Percentiles rank a stretch among this genome's conserved stretches.
These are phyloP conservation scores for Thuja plicata DNA, from an alignment of 83 land plant genomes.

Conservation along the genomic window DNA sequence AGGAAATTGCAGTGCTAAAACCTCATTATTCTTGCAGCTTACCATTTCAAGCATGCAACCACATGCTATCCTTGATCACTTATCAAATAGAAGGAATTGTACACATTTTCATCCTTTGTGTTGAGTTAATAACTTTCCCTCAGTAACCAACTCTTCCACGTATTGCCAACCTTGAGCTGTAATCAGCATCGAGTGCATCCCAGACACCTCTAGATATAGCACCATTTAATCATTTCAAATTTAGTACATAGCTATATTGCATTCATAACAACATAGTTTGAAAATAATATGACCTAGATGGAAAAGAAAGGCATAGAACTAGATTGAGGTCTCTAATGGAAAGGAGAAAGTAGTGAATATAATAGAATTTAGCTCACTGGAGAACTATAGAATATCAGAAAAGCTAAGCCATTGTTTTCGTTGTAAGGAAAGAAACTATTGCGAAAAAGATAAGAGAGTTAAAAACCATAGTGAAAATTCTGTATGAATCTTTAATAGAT, in stretches of 20 bases:
- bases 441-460: background rate
- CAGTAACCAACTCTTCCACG: conserved; percentile 18
- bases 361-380: background rate
- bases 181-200: conserved; percentile 29
- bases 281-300: background rate
- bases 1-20: background rate
- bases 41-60: background rate
- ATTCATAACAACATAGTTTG: background rate
- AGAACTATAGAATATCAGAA: background rate
- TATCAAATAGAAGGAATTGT: background rate
- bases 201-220: conserved; percentile 21
- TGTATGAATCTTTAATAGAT: background rate
- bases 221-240: background rate
- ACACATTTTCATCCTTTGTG: background rate
- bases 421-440: background rate
- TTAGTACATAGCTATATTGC: background rate
- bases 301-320: background rate
- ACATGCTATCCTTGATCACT: background rate
- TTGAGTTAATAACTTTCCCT: conserved; percentile 15
- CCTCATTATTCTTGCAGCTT: background rate
- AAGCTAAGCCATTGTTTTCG: background rate
- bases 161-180: conserved; percentile 25
- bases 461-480: background rate
- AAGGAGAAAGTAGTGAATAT: background rate
- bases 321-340: background rate